Base-by-base conservation (phyloP, 345 rosid genomes). In the Euphorbia pulcherrima region DNA sequence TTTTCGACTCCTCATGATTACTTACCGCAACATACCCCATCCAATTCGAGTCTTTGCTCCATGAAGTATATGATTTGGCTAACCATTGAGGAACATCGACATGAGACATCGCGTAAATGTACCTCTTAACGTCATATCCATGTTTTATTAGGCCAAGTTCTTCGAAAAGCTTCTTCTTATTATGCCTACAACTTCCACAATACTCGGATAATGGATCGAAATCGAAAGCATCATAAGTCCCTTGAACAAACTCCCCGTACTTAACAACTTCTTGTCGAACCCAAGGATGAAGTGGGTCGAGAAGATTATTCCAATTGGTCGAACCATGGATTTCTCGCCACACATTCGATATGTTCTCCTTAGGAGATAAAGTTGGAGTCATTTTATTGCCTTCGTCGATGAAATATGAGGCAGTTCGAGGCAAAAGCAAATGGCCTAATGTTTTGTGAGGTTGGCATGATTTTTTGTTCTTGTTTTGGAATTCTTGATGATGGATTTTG, bases 31-130 rank as follows among this genome's bases (percentile, higher is more conserved):
- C 86, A 40, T 78, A 81, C 0, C 90, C 93, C 87, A 82, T 86
- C 90, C 90, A 88, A 55, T 85, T 88, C 9, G 93, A 88, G 60
- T 88, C 90, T 68, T 78, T 88, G 78, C 93, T 85, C 93, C 93
- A 88, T n/a, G 77, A 71, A 27, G n/a, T 8, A 35, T 78, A 6
- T 0, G 88, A 72, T 35, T 64, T 78, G 46, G 77, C 79, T 59
- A 88, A 68, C 92, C 90, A 88, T 12, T 73, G 63, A 4, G 90
- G 90, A 57, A 88, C 81, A 40, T 84, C 85, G 0, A 88, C 87
- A 57, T 69, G 86, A 6, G 90, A 88, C 93, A 88, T 84, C 0
- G 87, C 88, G 52, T 86, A 86, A 6, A 88, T 78, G 75, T 86
- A 88, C 60, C 71, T 81, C 0, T 77, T 84, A 17, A 75, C 82